These are phyloP conservation scores for Kentomonas sorsogonicus DNA, from an alignment of 208 protist species.

Conservation along the genomic window DNA sequence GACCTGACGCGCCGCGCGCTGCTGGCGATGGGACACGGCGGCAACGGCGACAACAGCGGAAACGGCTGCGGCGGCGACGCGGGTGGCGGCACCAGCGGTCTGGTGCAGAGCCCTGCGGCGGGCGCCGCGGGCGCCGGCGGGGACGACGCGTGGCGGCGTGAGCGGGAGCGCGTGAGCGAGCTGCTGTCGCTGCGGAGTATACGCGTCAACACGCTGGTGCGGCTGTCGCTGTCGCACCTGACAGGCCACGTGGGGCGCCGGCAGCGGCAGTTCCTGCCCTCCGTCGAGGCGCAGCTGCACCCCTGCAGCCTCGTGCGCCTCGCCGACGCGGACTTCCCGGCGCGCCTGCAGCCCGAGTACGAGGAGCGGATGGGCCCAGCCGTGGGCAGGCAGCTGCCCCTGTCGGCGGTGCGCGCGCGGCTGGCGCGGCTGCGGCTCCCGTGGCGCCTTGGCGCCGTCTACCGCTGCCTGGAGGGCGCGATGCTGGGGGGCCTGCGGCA, in stretches of 20 bases:
- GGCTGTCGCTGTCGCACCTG: conserved; percentile 4
- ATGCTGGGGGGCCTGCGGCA: conserved; percentile 35
- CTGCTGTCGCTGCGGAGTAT: background rate
- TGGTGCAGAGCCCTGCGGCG: conserved; percentile 1
- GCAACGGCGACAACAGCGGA: no score
- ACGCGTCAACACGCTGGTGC: background rate
- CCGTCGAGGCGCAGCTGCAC: conserved; percentile 38
- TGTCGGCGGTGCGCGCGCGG: conserved; percentile 33
- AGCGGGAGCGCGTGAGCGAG: no score
- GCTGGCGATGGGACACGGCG: no score
- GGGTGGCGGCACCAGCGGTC: background rate
- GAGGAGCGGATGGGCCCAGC: conserved; percentile 34
- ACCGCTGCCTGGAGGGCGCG: conserved; percentile 48
- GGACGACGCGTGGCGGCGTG: background rate
- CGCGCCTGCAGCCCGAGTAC: conserved; percentile 44
- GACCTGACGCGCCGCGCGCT: no score
- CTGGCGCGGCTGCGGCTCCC: conserved; percentile 41
- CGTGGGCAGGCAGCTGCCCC: conserved; percentile 49
- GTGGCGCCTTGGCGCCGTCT: conserved; percentile 54
- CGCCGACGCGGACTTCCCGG: conserved; percentile 29
- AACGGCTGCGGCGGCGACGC: background rate
- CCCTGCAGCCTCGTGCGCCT: conserved; percentile 60
- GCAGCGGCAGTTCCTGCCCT: conserved; percentile 18
- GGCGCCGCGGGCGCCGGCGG: background rate
- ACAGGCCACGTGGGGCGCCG: conserved; percentile 9